These are phyloP conservation scores for Scheffersomyces illinoinensis DNA, from an alignment of 1,139 yeast genomes.

Conservation along the genomic window DNA sequence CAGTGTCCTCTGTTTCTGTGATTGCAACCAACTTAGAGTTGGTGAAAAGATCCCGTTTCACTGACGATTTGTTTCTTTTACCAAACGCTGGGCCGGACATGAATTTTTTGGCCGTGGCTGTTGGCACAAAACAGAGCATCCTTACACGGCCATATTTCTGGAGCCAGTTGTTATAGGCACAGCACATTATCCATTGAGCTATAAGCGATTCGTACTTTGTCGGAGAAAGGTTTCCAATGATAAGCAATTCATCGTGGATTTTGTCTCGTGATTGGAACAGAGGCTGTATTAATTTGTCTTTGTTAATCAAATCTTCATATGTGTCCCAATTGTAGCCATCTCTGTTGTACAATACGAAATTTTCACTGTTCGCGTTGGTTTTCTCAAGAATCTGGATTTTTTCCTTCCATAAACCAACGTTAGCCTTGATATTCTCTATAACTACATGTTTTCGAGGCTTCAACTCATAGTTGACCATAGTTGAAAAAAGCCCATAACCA, in stretches of 20 bases:
- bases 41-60: slow-evolving; percentile 61
- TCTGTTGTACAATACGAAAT: slow-evolving; percentile 28
- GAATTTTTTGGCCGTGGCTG: slow-evolving; percentile 60
- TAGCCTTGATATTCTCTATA: slow-evolving; percentile 51
- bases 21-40: slow-evolving; percentile 54
- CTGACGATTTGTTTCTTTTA: slow-evolving; percentile 56
- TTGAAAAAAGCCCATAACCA: slow-evolving; percentile 53
- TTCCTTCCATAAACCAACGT: slow-evolving; percentile 28
- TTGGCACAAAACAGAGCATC: slow-evolving; percentile 64
- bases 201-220: slow-evolving; percentile 56
- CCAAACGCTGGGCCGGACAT: slow-evolving; percentile 48
- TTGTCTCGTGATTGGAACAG: slow-evolving; percentile 37
- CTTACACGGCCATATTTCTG: slow-evolving; percentile 72
- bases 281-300: slow-evolving; percentile 45
- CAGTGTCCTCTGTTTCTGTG: slow-evolving; percentile 25
- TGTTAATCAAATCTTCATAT: slow-evolving; percentile 44
- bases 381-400: slow-evolving; percentile 22
- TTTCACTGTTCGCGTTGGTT: slow-evolving; percentile 25
- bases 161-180: slow-evolving; percentile 73
- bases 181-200: slow-evolving; percentile 76
- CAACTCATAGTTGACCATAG: slow-evolving; percentile 54
- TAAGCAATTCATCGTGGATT: slow-evolving; percentile 62
- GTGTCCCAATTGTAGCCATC: slow-evolving; percentile 73
- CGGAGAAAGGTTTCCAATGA: slow-evolving; percentile 64
- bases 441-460: slow-evolving; percentile 63